Conservation (phyloP, 352 stramenopile genomes). For the Phytophthora ramorum region DNA sequence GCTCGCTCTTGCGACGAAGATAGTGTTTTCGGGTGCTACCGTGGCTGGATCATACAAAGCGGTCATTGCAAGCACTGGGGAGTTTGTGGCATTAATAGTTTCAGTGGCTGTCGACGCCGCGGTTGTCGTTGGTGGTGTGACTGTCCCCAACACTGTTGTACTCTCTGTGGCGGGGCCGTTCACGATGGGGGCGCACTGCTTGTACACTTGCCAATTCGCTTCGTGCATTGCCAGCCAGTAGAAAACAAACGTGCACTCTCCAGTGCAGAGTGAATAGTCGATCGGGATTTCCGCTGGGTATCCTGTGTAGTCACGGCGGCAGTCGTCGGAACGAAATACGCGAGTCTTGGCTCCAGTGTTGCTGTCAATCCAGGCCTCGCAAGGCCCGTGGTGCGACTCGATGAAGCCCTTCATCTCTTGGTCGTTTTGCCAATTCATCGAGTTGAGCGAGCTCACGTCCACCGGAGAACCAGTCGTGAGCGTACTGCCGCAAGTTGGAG, state of each 20-base stretch:
- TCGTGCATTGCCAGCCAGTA: constrained; percentile 70
- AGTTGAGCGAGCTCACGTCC: neutral
- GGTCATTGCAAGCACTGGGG: no score
- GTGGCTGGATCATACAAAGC: no score
- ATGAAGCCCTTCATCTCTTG: constrained; percentile 46
- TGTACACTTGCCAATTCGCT: constrained; percentile 63
- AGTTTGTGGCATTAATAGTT: no score
- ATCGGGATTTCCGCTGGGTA: constrained; percentile 60
- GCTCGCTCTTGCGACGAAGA: neutral
- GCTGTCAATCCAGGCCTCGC: constrained; percentile 50
- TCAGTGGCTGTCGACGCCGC: no score
- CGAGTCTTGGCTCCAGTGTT: constrained; percentile 17
- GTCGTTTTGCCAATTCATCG: constrained; percentile 59
- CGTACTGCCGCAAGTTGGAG: constrained; percentile 1
- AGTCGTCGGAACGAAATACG: constrained; percentile 51
- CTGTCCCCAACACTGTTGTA: neutral
- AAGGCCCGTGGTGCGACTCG: constrained; percentile 53
- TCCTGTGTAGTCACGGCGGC: constrained; percentile 33
- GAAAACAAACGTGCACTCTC: constrained; percentile 60
- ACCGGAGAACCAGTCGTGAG: no score
- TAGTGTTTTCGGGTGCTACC: no score
- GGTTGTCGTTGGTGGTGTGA: no score
- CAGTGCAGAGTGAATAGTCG: constrained; percentile 50
- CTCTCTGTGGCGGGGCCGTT: constrained; percentile 7
- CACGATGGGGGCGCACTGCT: constrained; percentile 48